Percentiles rank a stretch among this genome's conserved stretches.
phyloP scores from a whole-genome alignment of 805 yeast genomes.

The Torulaspora quercuum region DNA sequence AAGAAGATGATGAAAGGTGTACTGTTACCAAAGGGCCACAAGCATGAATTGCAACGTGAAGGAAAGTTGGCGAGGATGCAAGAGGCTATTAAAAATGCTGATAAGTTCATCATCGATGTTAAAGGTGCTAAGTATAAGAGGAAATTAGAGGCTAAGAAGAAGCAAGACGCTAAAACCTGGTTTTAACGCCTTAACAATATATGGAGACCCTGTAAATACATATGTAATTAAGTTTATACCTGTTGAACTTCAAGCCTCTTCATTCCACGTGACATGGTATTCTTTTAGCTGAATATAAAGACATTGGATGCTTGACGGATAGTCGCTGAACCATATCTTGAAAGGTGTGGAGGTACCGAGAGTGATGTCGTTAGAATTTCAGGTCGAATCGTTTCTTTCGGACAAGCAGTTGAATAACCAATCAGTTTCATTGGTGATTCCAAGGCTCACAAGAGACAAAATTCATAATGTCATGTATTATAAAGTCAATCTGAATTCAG shows the following conservation, averaged over 20 bases:
- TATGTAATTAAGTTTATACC: conserved; percentile 2
- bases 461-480: conserved; percentile 34
- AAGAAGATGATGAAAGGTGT: conserved; percentile 77
- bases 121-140: conserved; percentile 53
- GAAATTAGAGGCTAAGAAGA: conserved; percentile 44
- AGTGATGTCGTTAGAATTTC: conserved; percentile 33
- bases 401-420: conserved; percentile 32
- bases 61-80: conserved; percentile 57
- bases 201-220: conserved; percentile 13
- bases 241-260: neutral
- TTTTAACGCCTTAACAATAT: conserved; percentile 7
- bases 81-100: conserved; percentile 64
- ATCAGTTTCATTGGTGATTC: conserved; percentile 35
- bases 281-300: too few relatives aligned
- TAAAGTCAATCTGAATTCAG: conserved; percentile 27
- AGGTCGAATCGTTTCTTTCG: conserved; percentile 31
- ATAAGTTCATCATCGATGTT: conserved; percentile 60
- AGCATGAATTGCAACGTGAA: conserved; percentile 66
- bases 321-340: too few relatives aligned
- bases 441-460: conserved; percentile 32
- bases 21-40: conserved; percentile 70
- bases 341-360: too few relatives aligned
- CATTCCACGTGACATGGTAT: too few relatives aligned
- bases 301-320: neutral
- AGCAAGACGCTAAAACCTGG: conserved; percentile 17